Conservation (phyloP, 352 stramenopile genomes). For the Elongisporangium anandrum region DNA sequence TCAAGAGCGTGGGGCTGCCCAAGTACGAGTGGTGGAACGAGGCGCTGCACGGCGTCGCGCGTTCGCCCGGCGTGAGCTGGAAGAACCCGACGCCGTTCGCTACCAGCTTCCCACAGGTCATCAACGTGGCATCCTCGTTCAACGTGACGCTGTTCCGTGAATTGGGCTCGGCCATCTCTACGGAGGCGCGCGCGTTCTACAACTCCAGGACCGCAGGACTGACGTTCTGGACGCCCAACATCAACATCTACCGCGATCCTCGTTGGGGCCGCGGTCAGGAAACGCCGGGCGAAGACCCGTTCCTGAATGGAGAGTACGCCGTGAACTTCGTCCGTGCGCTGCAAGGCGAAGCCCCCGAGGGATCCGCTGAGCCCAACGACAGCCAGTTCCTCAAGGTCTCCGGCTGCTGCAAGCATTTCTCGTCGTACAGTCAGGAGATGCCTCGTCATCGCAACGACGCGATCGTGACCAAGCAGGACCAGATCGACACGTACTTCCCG, state of each 20-base stretch:
- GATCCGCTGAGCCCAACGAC: background rate
- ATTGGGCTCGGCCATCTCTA: constrained; percentile 79
- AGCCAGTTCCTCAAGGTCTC: constrained; percentile 67
- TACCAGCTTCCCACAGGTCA: constrained; percentile 89
- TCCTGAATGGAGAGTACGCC: constrained; percentile 82
- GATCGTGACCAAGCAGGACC: constrained; percentile 83
- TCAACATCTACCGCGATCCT: constrained; percentile 92
- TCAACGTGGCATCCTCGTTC: constrained; percentile 76
- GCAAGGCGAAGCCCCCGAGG: constrained; percentile 58
- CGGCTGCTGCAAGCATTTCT: constrained; percentile 92
- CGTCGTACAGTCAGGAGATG: constrained; percentile 83
- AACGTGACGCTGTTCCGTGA: constrained; percentile 82
- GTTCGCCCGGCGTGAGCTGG: constrained; percentile 67
- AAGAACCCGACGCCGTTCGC: constrained; percentile 41
- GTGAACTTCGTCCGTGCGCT: constrained; percentile 78
- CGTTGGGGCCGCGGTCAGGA: constrained; percentile 90
- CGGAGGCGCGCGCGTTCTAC: constrained; percentile 78
- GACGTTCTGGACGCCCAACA: constrained; percentile 91
- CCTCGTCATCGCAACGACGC: constrained; percentile 85
- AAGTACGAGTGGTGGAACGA: constrained; percentile 90
- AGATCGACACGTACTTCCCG: constrained; percentile 88
- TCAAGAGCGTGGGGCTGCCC: constrained; percentile 33
- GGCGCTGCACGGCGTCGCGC: constrained; percentile 79
- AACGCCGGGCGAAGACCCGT: constrained; percentile 89
- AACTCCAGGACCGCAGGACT: constrained; percentile 74